Evolutionary conservation across 2,329 filamentous ascomycete genomes (phyloP).

Genomic region (Leptosphaerulina australis): DNA sequence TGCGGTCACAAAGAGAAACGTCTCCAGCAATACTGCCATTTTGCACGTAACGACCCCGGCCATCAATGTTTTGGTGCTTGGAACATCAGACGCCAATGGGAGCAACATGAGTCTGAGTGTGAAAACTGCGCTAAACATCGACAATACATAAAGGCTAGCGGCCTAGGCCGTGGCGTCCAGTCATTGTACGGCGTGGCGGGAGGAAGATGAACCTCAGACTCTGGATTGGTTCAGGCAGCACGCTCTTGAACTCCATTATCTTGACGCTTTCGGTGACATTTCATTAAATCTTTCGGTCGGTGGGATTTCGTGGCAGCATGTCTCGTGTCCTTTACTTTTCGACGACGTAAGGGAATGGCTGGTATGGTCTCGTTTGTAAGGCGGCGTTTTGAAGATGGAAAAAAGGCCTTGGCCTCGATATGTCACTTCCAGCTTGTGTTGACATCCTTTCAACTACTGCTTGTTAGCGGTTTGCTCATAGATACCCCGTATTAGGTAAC

Average conservation of each 20-base stretch:
- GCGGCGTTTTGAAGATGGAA: background rate
- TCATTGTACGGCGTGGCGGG: background rate
- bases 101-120: slow-evolving; percentile 52
- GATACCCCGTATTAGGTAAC: background rate
- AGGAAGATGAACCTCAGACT: background rate
- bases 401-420: background rate
- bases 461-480: background rate
- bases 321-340: background rate
- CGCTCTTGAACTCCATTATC: background rate
- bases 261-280: background rate
- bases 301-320: background rate
- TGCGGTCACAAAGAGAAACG: slow-evolving; percentile 67
- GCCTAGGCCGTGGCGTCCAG: background rate
- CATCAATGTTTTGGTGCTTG: slow-evolving; percentile 73
- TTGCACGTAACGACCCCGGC: slow-evolving; percentile 72
- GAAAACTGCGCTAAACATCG: slow-evolving; percentile 14
- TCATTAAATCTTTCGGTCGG: background rate
- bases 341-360: background rate
- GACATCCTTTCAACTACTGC: background rate
- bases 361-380: background rate
- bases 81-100: slow-evolving; percentile 64
- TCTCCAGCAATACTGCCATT: slow-evolving; percentile 74
- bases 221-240: background rate
- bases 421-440: background rate
- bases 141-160: slow-evolving; percentile 1